phyloP scores from a whole-genome alignment of 2,329 filamentous ascomycete genomes.

The Madurella fahalii region DNA sequence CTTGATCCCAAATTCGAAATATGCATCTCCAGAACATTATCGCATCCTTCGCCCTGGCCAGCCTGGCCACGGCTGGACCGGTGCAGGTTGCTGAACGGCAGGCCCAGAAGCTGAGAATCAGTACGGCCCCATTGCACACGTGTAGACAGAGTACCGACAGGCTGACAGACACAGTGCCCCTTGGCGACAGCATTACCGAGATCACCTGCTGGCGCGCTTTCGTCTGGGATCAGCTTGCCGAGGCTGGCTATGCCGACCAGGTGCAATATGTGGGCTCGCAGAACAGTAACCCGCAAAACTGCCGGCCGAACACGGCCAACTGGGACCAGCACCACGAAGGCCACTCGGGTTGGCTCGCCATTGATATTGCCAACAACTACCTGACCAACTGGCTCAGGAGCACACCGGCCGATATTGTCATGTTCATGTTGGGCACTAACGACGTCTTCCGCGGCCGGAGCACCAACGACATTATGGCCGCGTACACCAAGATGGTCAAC shows the following conservation, averaged over 20 bases:
- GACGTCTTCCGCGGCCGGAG: slow-evolving; percentile 34
- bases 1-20: background rate
- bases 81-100: slow-evolving; percentile 20
- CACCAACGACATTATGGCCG: slow-evolving; percentile 34
- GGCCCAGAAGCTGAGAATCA: slow-evolving; percentile 22
- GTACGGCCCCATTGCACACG: slow-evolving; percentile 5
- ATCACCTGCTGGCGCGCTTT: slow-evolving; percentile 43
- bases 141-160: background rate
- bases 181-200: slow-evolving; percentile 44
- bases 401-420: slow-evolving; percentile 39
- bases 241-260: slow-evolving; percentile 31
- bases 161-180: slow-evolving; percentile 31
- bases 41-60: slow-evolving; percentile 11
- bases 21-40: slow-evolving; percentile 20
- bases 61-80: slow-evolving; percentile 12
- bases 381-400: slow-evolving; percentile 36
- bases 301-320: slow-evolving; percentile 30
- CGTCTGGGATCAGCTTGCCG: slow-evolving; percentile 38
- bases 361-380: slow-evolving; percentile 41
- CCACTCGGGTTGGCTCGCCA: slow-evolving; percentile 41
- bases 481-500: slow-evolving; percentile 39
- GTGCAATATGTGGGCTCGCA: slow-evolving; percentile 42
- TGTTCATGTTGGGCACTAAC: slow-evolving; percentile 45
- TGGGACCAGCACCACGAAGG: slow-evolving; percentile 42
- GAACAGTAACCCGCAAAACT: slow-evolving; percentile 36